Base-by-base conservation (phyloP, 345 rosid species). In the Turritis glabra region DNA sequence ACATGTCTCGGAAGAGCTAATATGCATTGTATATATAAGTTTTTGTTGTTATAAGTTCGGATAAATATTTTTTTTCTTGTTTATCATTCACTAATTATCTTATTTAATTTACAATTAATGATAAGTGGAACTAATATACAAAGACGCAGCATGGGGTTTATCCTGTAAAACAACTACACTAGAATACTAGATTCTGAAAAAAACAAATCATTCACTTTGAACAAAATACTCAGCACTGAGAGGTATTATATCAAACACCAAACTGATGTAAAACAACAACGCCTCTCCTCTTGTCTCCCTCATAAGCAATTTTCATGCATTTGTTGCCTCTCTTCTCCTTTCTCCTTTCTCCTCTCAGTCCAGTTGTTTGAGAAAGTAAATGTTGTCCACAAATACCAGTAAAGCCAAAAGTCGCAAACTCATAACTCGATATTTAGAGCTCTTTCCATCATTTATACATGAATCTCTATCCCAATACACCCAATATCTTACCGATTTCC, bases 351-450 rank as follows among this genome's bases (percentile, higher is more conserved):
- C 67, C 5, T 37, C 83, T 89, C 89, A 91, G 80, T 94, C 98
- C 77, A 94, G 64, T 69, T 94, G 97, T 85, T 91, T 90, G 69
- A 88, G 80, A 77, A 94, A 90, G 61, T 91, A 96, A 30, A 89
- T 84, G 66, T 90, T 91, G 82, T 91, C 98, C 64, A 94, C 97
- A 77, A 94, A 94, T 57, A 94, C 97, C 96, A 90, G 86, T 1
- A 53, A 52, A 51, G 19, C 0, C 41, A 18, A 60, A 69, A 53
- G 26, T 55, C 29, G 26, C 44, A 25, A 27, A 27, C 71, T 48
- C 75, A 62, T 17, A 37, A 17, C 44, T 5, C 29, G 22, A 46
- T n/a, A 44, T 2, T 35, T 35, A 38, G 26, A 43, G 32, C 44
- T 75, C 48, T 46, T 57, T 48, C 51, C 64, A 50, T 67, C 38